Base-by-base conservation (phyloP, 768 basidiomycete genomes). In the Lactifluus rugatus region DNA sequence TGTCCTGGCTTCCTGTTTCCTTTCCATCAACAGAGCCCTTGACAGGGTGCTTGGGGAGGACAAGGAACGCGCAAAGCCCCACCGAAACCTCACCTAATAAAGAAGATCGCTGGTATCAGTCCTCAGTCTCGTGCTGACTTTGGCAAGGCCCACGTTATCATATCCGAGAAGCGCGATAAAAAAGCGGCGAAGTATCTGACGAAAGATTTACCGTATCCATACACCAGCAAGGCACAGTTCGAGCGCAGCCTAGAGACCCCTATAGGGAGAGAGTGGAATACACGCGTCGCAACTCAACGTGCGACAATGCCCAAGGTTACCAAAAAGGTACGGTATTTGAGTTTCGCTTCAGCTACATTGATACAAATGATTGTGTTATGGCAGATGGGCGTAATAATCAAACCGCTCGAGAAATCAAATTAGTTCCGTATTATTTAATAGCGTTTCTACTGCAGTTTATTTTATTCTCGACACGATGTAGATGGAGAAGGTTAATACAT, bases 141-240 rank as follows among this genome's bases (percentile, higher is more conserved):
- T 66, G 77, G 78, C 60, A 91, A 91, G 67, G 78, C 84, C 11
- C 86, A 96, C 68, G 81, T 98, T 67, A 96, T 99, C 74, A 89
- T 99, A 66, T 93, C 91, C 2, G 95, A 99, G 72, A 91, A 87
- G 72, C 84, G 85, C 58, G 95, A 98, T 74, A 92, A 91, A 74
- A 96, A 96, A 70, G 93, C 90, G 0, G 74, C 82, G 16, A 89
- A 92, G 72, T 97, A 94, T 70, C 77, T 84, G 59, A 83, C 93
- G 54, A 89, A 88, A 70, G 94, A 98, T 69, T 71, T 99, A 46
- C 96, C 96, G 2, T 88, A 87, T 71, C 96, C 95, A 3, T 98
- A 93, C 68, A 97, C 95, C 9, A 89, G 87, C 70, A 84, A 84
- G 57, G 90, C 87, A 3, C 96, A 97, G 74, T 97, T 87, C 67